These are phyloP conservation scores for Dalechampia spathulata DNA, from an alignment of 441 rosid species.

Conservation along the genomic window DNA sequence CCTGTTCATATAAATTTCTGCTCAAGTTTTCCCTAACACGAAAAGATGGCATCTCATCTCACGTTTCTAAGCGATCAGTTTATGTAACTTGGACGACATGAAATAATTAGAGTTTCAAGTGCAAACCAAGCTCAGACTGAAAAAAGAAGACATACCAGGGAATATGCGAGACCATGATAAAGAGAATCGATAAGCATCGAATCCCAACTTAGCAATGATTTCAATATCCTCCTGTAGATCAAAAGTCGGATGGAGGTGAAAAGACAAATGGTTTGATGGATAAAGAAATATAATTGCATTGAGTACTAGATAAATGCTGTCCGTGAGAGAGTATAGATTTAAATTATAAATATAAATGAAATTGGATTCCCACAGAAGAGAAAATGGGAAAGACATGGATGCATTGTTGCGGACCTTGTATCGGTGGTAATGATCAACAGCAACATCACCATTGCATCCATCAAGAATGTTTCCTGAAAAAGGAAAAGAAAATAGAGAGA, in stretches of 20 bases:
- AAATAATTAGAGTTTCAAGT: not conserved
- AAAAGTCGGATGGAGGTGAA: slow-evolving; percentile 2
- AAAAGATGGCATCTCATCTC: no score
- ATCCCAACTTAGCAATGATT: slow-evolving; percentile 61
- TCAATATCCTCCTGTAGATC: slow-evolving; percentile 76
- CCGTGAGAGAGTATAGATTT: no score
- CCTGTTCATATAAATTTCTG: no score
- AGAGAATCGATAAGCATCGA: slow-evolving; percentile 84
- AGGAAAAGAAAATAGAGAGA: slow-evolving; percentile 2
- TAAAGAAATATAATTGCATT: no score
- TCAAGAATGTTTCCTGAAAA: slow-evolving; percentile 55
- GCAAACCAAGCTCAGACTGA: not conserved
- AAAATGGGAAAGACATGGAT: not conserved
- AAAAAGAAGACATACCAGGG: slow-evolving; percentile 47
- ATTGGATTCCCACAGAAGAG: not conserved
- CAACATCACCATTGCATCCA: slow-evolving; percentile 76
- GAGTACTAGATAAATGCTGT: no score
- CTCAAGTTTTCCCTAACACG: no score
- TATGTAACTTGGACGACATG: no score
- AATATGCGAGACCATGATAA: slow-evolving; percentile 92
- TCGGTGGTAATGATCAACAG: slow-evolving; percentile 86
- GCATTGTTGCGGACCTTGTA: slow-evolving; percentile 41
- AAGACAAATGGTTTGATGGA: not conserved
- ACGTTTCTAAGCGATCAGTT: no score
- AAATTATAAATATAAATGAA: no score